phyloP scores from a whole-genome alignment of 768 basidiomycete species.

The Collybia sordida region DNA sequence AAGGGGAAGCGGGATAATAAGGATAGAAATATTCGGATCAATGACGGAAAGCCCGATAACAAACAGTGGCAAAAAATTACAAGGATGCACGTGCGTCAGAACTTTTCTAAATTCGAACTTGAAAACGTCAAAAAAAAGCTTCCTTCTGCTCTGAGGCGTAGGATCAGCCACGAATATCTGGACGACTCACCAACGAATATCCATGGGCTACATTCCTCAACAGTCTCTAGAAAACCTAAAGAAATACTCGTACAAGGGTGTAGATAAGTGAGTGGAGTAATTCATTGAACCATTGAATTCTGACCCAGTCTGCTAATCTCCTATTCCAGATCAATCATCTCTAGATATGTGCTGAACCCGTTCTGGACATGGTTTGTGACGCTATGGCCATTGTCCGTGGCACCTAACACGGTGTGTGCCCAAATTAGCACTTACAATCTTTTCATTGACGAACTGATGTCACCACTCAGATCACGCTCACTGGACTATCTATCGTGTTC shows the following conservation, averaged over 20 bases:
- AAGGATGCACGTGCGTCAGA: too few relatives aligned
- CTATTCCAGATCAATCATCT: conserved; percentile 63
- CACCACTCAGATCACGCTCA: conserved; percentile 78
- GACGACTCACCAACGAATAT: conserved; percentile 6
- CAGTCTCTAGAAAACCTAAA: conserved; percentile 72
- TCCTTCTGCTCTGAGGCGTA: background rate
- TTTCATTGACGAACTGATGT: conserved; percentile 1
- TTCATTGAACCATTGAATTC: background rate
- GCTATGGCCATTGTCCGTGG: conserved; percentile 80
- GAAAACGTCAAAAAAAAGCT: too few relatives aligned
- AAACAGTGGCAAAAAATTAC: too few relatives aligned
- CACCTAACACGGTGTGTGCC: conserved; percentile 81
- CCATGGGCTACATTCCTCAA: conserved; percentile 66
- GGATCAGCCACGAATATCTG: background rate
- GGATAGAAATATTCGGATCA: too few relatives aligned
- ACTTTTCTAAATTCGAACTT: too few relatives aligned
- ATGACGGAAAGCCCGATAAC: too few relatives aligned
- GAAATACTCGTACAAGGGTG: conserved; percentile 76
- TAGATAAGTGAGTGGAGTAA: conserved; percentile 63
- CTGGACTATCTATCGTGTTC: conserved; percentile 78
- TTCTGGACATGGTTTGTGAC: conserved; percentile 94
- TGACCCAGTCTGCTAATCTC: conserved; percentile 5
- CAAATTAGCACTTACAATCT: background rate
- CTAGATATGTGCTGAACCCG: conserved; percentile 74
- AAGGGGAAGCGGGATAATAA: too few relatives aligned